Evolutionary conservation across 768 basidiomycete species (phyloP), one percentile per base, ranked within the genome.

Genomic region (Agrocybe pediades): DNA sequence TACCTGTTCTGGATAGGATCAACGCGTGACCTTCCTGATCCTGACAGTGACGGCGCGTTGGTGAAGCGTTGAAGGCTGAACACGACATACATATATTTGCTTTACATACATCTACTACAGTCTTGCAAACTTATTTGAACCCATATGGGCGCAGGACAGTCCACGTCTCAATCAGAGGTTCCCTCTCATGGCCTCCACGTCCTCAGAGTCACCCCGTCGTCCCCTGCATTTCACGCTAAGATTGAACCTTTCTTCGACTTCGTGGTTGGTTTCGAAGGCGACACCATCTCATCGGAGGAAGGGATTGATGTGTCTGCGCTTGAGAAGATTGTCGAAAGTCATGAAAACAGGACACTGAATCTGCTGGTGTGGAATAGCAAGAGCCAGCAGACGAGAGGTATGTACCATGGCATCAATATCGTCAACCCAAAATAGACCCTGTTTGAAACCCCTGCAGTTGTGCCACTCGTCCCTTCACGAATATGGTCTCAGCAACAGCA

Each of bases 201-300:
- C 57, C 75, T 97, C 51, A 86, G 95, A 50, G 94, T 97, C 25
- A 93, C 92, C 1, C 89, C 93, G 1, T 81, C 81, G 5, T 95
- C 92, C 1, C 97, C 97, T 6, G 92, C 96, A 0, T 91, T 91
- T 0, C 79, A 86, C 54, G 92, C 92, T 0, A 81, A 79, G 49
- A 86, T 95, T 42, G 92, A 90, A 66, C 91, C 96, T 2, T 95
- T 94, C 74, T 99, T 99, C 63, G 97, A 98, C 75, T 98, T 97
- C 68, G 82, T 99, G 19, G 86, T 97, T 39, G 97, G 96, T 9
- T 89, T 93, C 53, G 86, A 93, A 65, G 90, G 90, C 7, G 83
- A 84, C 57, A 74, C 79, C 0, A 67, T 77, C 45, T 76, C 79
- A 25, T 71, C 77, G 20, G 76, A 77, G 49, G 79, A 77, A 56